These are phyloP conservation scores for Yamadazyma dendronema DNA, from an alignment of 1,139 yeast genomes.

Conservation along the genomic window DNA sequence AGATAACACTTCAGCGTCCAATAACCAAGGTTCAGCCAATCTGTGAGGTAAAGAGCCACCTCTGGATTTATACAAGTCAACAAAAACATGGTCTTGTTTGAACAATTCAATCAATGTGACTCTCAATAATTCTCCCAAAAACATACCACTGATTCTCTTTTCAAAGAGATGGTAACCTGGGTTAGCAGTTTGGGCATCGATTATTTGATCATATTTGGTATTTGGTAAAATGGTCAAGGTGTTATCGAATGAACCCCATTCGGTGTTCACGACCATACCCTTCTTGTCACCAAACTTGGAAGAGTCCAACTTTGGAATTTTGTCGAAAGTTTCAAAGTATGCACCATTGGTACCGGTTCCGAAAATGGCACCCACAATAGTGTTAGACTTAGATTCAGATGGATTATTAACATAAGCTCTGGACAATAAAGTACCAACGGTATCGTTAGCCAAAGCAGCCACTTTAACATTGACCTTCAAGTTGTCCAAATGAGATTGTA, in stretches of 20 bases:
- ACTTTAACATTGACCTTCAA: constrained; percentile 65
- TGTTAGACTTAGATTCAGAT: constrained; percentile 58
- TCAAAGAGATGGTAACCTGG: constrained; percentile 88
- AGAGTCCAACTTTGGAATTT: constrained; percentile 62
- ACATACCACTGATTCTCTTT: constrained; percentile 93
- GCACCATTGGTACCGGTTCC: constrained; percentile 99
- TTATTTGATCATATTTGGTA: constrained; percentile 67
- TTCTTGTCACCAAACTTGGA: constrained; percentile 44
- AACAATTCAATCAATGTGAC: constrained; percentile 68
- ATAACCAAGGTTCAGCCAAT: constrained; percentile 69
- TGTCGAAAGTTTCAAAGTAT: constrained; percentile 69
- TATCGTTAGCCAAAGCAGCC: constrained; percentile 90
- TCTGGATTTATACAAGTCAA: constrained; percentile 47
- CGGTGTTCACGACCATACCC: constrained; percentile 90
- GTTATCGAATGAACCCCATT: constrained; percentile 97
- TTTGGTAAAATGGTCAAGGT: constrained; percentile 67
- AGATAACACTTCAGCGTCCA: constrained; percentile 82
- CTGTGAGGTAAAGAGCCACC: constrained; percentile 63
- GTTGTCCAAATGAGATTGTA: constrained; percentile 66
- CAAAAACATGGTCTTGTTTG: constrained; percentile 53
- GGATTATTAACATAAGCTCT: constrained; percentile 74
- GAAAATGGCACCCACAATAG: constrained; percentile 83
- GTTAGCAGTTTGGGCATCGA: constrained; percentile 77
- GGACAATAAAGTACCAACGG: constrained; percentile 88
- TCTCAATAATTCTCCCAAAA: constrained; percentile 84